Evolutionary conservation across 2,329 filamentous ascomycete genomes (phyloP), one percentile per base, ranked within the genome.

Genomic region (Fusarium citri): DNA sequence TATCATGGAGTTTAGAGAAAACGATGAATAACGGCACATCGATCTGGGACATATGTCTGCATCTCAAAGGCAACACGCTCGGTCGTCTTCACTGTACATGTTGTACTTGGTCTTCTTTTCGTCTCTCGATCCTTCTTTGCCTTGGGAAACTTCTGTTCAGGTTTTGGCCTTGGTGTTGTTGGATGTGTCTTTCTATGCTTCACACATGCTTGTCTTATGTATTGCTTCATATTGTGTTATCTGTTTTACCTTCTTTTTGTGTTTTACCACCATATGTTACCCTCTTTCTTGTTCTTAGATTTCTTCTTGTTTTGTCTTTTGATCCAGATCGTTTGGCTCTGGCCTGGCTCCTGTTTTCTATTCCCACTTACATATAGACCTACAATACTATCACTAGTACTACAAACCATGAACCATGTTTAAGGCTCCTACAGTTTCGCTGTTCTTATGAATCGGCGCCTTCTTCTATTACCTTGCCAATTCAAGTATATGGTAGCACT

Each of bases 11-110:
- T 8, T 15, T 58, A 49, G 42, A 67, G 7, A 54, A 54, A 57
- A 34, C 8, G 14, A 47, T 55, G 43, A 48, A 18, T 20, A 43
- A 69, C 66, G 31, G 55, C 12, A 57, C 48, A 69, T 48, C 30
- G 6, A 31, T 3, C 18, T 31, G 30, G 23, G 15, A 28, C 28
- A 15, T 26, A 22, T 30, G 26, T 25, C 46, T 43, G n/a, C 8
- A 23, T 20, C 18, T 5, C 12, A 34, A 30, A 11, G 22, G 16
- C 18, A 23, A 26, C 7, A 37, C 23, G 23, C 31, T 15, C 8
- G 26, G 14, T 47, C 9, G 22, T 18, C 40, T 46, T 43, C 16
- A 16, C 18, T 22, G 30, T 9, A 28, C 42, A 14, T 22, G 5
- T 15, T 30, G n/a, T 40, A 8, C 34, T 46, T 6, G 15, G 16